Evolutionary conservation across 2,329 filamentous ascomycete species (phyloP), one percentile per base, ranked within the genome.

Genomic region (Curvularia sp.): DNA sequence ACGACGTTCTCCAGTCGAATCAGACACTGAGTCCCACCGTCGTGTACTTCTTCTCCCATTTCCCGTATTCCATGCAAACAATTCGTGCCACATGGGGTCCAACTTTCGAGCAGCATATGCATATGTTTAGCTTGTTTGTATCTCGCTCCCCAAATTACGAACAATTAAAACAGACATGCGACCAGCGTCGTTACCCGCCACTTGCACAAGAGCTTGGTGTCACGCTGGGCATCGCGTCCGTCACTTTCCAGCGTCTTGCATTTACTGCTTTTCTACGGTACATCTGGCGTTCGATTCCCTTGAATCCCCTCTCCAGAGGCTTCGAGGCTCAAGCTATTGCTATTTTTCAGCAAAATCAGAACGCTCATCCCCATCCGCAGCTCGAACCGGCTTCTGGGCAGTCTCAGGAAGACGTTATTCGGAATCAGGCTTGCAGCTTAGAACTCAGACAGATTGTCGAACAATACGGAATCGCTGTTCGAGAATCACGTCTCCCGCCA

Each of bases 191-290:
- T 1, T 84, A 81, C 63, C 87, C 87, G 3, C 83, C 86, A 5
- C 74, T 87, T n/a, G 80, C 85, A 33, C 79, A 81, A 53, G 87
- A 89, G 65, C 74, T 90, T 28, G 70, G 80, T 4, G 68, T 72
- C n/a, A 64, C 73, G 12, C 78, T 89, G 35, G 68, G 72, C 5
- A 70, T 88, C 12, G 70, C 69, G 7, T 89, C 87, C 0, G 69
- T 76, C 0, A 77, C 82, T 1, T 73, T 90, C 6, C 84, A 87
- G 64, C 73, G 71, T 1, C 82, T 86, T 28, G 73, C 86, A 3
- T 89, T 88, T 65, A 80, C 79, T 26, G 79, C 82, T 4, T 78
- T 80, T 10, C 70, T 82, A 48, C 81, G 84, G 18, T 57, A 57
- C 39, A 77, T 83, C n/a, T 74, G 84, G 62, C 48, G 30, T 38